Base-by-base conservation (phyloP, 768 basidiomycete species). In the Lyophyllum decastes region DNA sequence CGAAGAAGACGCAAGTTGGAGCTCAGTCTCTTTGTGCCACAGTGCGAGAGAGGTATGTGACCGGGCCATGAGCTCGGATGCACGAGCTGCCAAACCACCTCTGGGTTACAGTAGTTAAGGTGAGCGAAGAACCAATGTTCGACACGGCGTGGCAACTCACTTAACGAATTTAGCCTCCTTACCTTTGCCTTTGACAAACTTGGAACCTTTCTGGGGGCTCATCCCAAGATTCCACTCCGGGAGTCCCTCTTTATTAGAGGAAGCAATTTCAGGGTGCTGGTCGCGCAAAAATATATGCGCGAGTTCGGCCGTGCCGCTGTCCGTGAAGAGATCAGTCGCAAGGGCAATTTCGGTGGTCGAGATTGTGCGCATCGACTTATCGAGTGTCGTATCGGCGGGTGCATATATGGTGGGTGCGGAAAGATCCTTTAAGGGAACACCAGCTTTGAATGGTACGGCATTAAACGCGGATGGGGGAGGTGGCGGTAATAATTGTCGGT, bases 71-170 rank as follows among this genome's bases (percentile, higher is more conserved):
- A 77, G 64, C 11, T 75, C 71, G 3, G 76, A 75, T 1, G 82
- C 78, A 7, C 76, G 78, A 30, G 81, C 80, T 0, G 85, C 86
- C 2, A 87, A 63, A 1, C 86, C 85, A 35, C 80, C 80, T n/a
- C 86, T 88, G 54, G n/a, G 52, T 7, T 45, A 34, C 33, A 4
- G 44, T 6, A 30, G 52, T 52, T 33, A 22, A 30, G 25, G 49
- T 54, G 44, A 58, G 24, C 16, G 8, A 11, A 46, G n/a, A 34
- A 12, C n/a, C 12, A 5, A 12, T 38, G 35, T 33, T 46, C 9
- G 9, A 44, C 26, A 45, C 27, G 34, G 22, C 3, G 24, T n/a
- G 48, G 19, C 56, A 25, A 72, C 78, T 43, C 58, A 86, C 86
- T 82, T 76, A 41, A 78, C 49, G 43, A 80, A 80, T 61, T 78